phyloP scores from a whole-genome alignment of 306 rosid genomes.

The Neltuma alba region DNA sequence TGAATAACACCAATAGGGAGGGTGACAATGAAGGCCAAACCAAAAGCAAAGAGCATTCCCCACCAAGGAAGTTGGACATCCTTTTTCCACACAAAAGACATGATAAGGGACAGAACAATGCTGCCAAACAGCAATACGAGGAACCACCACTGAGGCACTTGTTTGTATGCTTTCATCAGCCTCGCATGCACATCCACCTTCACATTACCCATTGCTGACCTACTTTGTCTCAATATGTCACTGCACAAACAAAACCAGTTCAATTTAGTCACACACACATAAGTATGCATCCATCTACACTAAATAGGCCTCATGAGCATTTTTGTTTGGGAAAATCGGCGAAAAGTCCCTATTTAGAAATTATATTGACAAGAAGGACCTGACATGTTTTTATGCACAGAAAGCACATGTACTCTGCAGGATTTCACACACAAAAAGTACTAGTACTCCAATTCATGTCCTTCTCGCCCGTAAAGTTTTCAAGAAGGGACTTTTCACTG shows the following conservation, averaged over 20 bases:
- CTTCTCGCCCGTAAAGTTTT: too few species aligned
- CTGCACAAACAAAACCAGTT: constrained; percentile 44
- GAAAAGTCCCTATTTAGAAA: too few species aligned
- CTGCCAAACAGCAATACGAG: constrained; percentile 67
- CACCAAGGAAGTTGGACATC: constrained; percentile 95
- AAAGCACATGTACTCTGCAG: too few species aligned
- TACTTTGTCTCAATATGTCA: constrained; percentile 82
- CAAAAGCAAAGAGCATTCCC: constrained; percentile 95
- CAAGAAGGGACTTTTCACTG: too few species aligned
- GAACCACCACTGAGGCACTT: constrained; percentile 99
- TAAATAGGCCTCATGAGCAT: background rate
- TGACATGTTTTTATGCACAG: too few species aligned
- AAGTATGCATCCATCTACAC: background rate
- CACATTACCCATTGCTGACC: constrained; percentile 64
- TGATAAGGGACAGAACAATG: constrained; percentile 61
- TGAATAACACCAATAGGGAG: constrained; percentile 98
- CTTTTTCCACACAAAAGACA: constrained; percentile 80
- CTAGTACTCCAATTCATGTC: too few species aligned
- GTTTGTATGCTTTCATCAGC: constrained; percentile 85
- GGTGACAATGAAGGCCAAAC: constrained; percentile 81
- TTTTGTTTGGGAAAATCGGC: too few species aligned
- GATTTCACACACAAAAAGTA: too few species aligned
- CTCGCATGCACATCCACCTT: constrained; percentile 82
- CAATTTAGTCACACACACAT: background rate
- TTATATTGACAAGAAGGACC: too few species aligned